phyloP scores from a whole-genome alignment of 2,329 filamentous ascomycete genomes.

The Diplocarpon mali region DNA sequence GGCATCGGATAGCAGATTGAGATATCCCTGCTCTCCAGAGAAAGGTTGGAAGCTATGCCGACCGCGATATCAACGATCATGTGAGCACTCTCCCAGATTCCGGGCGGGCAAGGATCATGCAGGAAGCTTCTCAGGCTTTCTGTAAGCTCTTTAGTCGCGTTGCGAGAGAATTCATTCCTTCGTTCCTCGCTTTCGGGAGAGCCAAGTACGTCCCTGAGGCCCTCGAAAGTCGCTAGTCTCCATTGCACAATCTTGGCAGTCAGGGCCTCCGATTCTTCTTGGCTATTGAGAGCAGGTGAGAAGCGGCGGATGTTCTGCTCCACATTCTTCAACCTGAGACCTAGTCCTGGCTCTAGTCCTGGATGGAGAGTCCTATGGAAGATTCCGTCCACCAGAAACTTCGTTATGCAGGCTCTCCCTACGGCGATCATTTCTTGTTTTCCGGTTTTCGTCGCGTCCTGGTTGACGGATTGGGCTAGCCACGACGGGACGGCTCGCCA shows the following conservation, averaged over 20 bases:
- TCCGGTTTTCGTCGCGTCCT: constrained; percentile 73
- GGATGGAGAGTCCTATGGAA: constrained; percentile 93
- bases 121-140: constrained; percentile 63
- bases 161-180: constrained; percentile 56
- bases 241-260: constrained; percentile 82
- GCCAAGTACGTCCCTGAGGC: constrained; percentile 61
- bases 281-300: constrained; percentile 60
- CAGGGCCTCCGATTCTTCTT: constrained; percentile 82
- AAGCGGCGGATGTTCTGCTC: constrained; percentile 78
- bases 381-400: constrained; percentile 83
- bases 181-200: constrained; percentile 55
- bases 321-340: constrained; percentile 69
- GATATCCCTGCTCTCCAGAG: constrained; percentile 84
- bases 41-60: constrained; percentile 74
- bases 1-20: constrained; percentile 77
- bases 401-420: constrained; percentile 76
- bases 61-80: constrained; percentile 92
- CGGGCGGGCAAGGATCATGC: constrained; percentile 63
- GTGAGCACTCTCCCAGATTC: constrained; percentile 75
- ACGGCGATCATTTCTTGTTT: constrained; percentile 98
- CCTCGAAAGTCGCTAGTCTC: constrained; percentile 88
- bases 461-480: constrained; percentile 70
- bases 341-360: constrained; percentile 65
- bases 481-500: constrained; percentile 76
- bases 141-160: constrained; percentile 57